Percentiles rank a stretch among this genome's conserved stretches.
phyloP scores from a whole-genome alignment of 352 stramenopile species.

The Globisporangium uncinulatum region DNA sequence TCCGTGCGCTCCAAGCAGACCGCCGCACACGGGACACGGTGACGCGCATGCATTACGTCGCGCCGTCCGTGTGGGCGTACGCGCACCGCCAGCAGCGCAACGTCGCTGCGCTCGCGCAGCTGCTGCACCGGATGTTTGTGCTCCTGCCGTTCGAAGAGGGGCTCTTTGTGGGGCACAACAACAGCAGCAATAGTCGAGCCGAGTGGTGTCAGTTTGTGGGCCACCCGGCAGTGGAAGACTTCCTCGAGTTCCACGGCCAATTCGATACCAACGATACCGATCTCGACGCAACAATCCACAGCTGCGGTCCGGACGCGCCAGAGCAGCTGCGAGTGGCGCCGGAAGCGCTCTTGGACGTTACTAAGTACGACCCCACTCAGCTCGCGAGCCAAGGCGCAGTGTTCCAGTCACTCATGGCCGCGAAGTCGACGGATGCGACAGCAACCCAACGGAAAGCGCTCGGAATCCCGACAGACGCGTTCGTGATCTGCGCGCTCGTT shows the following conservation, averaged over 20 bases:
- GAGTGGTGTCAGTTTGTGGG: constrained; percentile 59
- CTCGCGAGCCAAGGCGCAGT: constrained; percentile 11
- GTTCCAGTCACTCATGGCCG: constrained; percentile 19
- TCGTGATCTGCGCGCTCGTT: constrained; percentile 59
- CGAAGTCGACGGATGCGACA: background rate
- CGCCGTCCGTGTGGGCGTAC: constrained; percentile 73
- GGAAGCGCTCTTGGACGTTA: constrained; percentile 26
- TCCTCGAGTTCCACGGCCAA: constrained; percentile 37
- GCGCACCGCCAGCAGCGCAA: constrained; percentile 36
- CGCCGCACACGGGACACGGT: constrained; percentile 13
- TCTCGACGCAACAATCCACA: no score
- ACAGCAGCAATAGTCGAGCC: background rate
- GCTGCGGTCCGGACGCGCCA: no score
- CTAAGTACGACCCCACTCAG: constrained; percentile 11
- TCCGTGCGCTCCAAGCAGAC: constrained; percentile 32
- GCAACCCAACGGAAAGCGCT: constrained; percentile 11
- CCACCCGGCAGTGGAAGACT: constrained; percentile 64
- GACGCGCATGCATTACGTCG: constrained; percentile 70
- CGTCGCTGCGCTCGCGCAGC: constrained; percentile 24
- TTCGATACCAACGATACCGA: constrained; percentile 18
- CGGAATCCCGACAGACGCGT: constrained; percentile 26
- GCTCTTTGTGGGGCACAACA: constrained; percentile 26
- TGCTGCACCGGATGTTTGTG: constrained; percentile 64
- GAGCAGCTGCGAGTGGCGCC: background rate
- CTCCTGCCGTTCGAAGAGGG: constrained; percentile 63